Base-by-base conservation (phyloP, 2,329 filamentous ascomycete species). In the Ustilaginoidea virens region DNA sequence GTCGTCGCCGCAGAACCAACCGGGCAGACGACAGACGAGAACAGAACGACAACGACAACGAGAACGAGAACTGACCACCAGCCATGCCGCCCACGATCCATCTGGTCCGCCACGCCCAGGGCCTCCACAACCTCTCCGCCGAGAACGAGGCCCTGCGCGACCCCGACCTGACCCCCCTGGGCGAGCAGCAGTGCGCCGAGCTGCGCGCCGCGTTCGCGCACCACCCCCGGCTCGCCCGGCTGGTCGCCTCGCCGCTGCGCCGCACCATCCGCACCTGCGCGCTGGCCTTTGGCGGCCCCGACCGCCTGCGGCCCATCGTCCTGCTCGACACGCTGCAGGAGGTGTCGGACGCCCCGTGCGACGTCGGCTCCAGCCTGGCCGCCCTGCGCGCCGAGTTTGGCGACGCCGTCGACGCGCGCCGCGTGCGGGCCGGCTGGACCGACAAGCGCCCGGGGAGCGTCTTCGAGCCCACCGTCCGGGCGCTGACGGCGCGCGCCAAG, bases 221-320 rank as follows among this genome's bases (percentile, higher is more conserved):
- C 51, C 75, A 80, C 47, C 56, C 60, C 36, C 53, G 63, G 22
- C 58, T 90, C 44, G 75, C 77, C 4, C 64, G 79, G 40, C 64
- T 92, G 9, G 66, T 85, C 14, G 74, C 82, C 22, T 90, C 81
- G 1, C 83, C 85, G 5, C 65, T 92, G 39, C 74, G 77, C 28
- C 73, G 85, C 36, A 92, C 85, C 2, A 62, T 93, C 25, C 72
- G 81, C 53, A 93, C 85, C 2, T 75, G 78, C 19, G 61, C 83
- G 17, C 56, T 72, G 30, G 66, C 70, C 25, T 92, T 92, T 50
- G 65, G 63, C 12, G 61, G 70, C 29, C 7, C 19, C 14, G 43
- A 60, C 14, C 33, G 40, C 5, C 52, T 55, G 5, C 49, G 51
- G 18, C 51, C 50, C 31, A 64, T 92, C 29, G 53, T 78, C 16